Evolutionary conservation across 2,329 filamentous ascomycete genomes (phyloP).

Genomic region (Aureobasidium sp.): DNA sequence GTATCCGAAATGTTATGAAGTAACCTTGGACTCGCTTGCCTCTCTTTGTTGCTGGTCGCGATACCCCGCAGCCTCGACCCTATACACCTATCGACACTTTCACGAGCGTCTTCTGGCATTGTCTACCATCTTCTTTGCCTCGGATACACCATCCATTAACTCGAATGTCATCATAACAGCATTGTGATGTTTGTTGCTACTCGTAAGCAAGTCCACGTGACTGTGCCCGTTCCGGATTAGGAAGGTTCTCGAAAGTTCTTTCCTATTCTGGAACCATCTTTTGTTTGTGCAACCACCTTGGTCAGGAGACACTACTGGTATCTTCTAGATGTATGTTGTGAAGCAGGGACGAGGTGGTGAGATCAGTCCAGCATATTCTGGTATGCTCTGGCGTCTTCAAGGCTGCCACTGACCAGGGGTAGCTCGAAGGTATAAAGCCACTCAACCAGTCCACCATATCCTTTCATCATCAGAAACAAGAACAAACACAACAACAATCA

Average conservation of each 20-base stretch:
- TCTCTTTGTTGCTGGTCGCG: neutral
- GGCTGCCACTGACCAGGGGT: neutral
- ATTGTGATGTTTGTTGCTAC: neutral
- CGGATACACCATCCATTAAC: neutral
- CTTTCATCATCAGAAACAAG: constrained; percentile 19
- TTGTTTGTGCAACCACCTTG: constrained; percentile 20
- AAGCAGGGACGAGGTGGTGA: neutral
- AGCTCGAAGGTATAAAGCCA: constrained; percentile 7
- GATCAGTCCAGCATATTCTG: neutral
- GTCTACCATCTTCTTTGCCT: neutral
- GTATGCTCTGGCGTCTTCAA: neutral
- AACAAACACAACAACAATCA: constrained; percentile 13
- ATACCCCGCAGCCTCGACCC: neutral
- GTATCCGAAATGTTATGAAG: constrained; percentile 61
- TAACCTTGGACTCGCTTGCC: neutral
- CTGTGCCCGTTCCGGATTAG: too few relatives aligned
- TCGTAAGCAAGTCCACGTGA: neutral
- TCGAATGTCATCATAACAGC: neutral
- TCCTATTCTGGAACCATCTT: constrained; percentile 28
- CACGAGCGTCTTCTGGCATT: neutral
- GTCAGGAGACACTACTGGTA: constrained; percentile 4
- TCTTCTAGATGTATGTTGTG: neutral
- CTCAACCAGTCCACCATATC: neutral
- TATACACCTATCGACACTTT: too few relatives aligned
- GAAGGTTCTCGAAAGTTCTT: constrained; percentile 12